Evolutionary conservation across 106 monocot species (phyloP).

Genomic region (Dactylorhiza incarnata): DNA sequence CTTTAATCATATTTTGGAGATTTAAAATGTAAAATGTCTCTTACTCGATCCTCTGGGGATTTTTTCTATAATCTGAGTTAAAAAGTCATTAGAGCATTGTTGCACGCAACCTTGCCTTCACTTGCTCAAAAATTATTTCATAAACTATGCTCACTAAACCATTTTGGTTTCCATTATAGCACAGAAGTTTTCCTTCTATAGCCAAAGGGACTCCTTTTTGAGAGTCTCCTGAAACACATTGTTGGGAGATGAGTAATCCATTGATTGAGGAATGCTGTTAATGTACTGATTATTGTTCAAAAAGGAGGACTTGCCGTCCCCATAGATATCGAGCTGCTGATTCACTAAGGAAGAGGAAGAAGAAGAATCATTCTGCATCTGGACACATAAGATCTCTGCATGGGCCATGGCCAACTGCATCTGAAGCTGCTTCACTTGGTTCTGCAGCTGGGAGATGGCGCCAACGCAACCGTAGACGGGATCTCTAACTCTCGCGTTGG

Average conservation of each 20-base stretch:
- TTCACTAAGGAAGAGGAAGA: background rate
- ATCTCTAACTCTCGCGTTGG: conserved; percentile 71
- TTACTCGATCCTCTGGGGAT: too few relatives aligned
- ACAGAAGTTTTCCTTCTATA: conserved; percentile 14
- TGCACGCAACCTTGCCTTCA: too few relatives aligned
- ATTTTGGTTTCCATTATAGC: too few relatives aligned
- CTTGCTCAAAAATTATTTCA: too few relatives aligned
- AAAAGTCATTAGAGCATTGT: too few relatives aligned
- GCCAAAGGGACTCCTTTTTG: conserved; percentile 82
- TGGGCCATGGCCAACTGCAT: conserved; percentile 89
- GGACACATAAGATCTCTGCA: conserved; percentile 69
- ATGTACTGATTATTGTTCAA: conserved; percentile 18
- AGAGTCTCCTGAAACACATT: conserved; percentile 42
- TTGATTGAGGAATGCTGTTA: conserved; percentile 32
- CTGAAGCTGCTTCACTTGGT: conserved; percentile 82
- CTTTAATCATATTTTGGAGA: too few relatives aligned
- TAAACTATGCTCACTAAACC: too few relatives aligned
- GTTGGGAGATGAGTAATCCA: conserved; percentile 36
- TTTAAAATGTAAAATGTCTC: too few relatives aligned
- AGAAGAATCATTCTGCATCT: conserved; percentile 58
- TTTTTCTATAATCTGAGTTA: too few relatives aligned
- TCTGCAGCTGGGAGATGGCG: conserved; percentile 73
- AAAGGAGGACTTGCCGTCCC: conserved; percentile 19
- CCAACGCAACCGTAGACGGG: conserved; percentile 91
- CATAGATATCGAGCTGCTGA: conserved; percentile 12